These are phyloP conservation scores for Fraxinus quadrangulata DNA, from an alignment of 257 asterid species.

Conservation along the genomic window DNA sequence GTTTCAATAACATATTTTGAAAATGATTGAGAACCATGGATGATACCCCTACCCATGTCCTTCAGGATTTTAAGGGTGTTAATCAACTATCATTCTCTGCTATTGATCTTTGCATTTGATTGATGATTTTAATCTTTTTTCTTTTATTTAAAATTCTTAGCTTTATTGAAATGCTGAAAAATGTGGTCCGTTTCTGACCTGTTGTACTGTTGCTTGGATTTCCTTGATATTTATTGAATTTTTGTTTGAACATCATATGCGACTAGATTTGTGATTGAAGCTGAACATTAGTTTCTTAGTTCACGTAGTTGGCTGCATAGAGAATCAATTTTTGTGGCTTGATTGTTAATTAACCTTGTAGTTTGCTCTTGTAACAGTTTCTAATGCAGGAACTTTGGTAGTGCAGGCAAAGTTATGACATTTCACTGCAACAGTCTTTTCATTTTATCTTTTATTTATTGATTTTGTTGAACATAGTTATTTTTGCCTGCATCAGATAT, in stretches of 20 bases:
- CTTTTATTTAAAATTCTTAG: background rate
- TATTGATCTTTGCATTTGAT: constrained; percentile 2
- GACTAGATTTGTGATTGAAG: background rate
- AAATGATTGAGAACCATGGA: constrained; percentile 35
- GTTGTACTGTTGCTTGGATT: background rate
- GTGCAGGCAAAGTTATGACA: constrained; percentile 10
- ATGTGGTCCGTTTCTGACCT: background rate
- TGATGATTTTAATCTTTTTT: constrained; percentile 14
- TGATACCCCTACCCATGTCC: constrained; percentile 11
- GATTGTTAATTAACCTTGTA: constrained; percentile 4
- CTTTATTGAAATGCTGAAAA: background rate
- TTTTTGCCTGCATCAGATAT: background rate
- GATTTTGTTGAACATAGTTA: background rate
- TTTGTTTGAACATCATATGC: background rate
- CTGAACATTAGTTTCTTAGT: background rate
- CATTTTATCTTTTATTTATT: background rate
- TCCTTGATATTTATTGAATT: background rate
- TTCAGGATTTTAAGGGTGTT: constrained; percentile 15
- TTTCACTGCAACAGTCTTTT: constrained; percentile 14
- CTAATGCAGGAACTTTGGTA: constrained; percentile 18
- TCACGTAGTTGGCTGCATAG: background rate
- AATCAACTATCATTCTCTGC: constrained; percentile 11
- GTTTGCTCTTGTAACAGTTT: constrained; percentile 13
- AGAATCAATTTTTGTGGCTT: background rate
- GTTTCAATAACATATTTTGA: constrained; percentile 22